Evolutionary conservation across 1,284 basidiomycete species (phyloP).

Genomic region (Lentinus polychrous): DNA sequence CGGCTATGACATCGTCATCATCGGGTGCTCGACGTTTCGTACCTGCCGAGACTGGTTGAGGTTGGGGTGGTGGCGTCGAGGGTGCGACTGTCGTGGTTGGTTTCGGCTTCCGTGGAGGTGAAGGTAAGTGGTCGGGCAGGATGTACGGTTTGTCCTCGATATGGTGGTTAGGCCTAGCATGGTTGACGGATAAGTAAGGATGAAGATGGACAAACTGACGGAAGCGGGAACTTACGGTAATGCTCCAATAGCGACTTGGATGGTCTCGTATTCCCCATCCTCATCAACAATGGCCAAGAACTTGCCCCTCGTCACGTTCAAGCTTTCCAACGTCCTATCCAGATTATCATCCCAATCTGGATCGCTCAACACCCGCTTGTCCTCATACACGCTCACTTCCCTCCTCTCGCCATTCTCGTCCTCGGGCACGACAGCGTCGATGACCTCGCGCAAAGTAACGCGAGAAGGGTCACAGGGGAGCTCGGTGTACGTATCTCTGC

Average conservation of each 20-base stretch:
- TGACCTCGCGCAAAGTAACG: slow-evolving; percentile 66
- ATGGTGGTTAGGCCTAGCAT: slow-evolving; percentile 45
- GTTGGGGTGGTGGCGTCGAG: slow-evolving; percentile 37
- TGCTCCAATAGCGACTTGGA: slow-evolving; percentile 64
- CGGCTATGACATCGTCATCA: slow-evolving; percentile 41
- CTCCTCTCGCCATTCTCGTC: slow-evolving; percentile 28
- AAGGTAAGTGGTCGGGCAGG: slow-evolving; percentile 55
- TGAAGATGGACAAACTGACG: slow-evolving; percentile 5
- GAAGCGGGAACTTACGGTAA: slow-evolving; percentile 57
- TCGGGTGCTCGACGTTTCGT: slow-evolving; percentile 55
- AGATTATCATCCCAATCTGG: slow-evolving; percentile 88
- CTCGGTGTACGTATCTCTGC: slow-evolving; percentile 78
- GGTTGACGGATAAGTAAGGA: background rate
- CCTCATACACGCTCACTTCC: slow-evolving; percentile 85
- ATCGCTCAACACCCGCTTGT: slow-evolving; percentile 75
- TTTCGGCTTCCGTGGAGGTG: slow-evolving; percentile 42
- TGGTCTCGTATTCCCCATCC: slow-evolving; percentile 70
- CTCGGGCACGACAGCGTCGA: slow-evolving; percentile 59
- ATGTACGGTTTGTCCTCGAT: slow-evolving; percentile 44
- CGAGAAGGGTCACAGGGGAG: slow-evolving; percentile 64
- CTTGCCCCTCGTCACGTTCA: slow-evolving; percentile 69
- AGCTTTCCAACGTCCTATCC: slow-evolving; percentile 62
- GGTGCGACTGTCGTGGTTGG: slow-evolving; percentile 23
- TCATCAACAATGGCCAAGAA: slow-evolving; percentile 87
- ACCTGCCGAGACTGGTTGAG: slow-evolving; percentile 30